Base-by-base conservation (phyloP, 345 rosid genomes). In the Linum tenue region DNA sequence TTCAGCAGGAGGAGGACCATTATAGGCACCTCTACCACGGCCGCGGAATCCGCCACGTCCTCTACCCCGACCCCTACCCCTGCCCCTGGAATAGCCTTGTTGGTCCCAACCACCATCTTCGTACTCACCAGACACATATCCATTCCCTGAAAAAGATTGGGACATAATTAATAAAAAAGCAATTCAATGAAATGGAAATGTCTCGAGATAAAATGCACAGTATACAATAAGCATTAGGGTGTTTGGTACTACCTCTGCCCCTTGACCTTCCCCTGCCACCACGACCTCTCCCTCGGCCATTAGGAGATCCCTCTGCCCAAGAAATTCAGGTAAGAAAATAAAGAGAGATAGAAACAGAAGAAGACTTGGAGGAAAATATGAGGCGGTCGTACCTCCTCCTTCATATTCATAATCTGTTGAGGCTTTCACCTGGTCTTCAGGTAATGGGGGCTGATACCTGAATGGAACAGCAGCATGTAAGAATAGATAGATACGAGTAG, bases 51-150 rank as follows among this genome's bases (percentile, higher is more conserved):
- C 31, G 31, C 81, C 76, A 65, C 89, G 84, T 41, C 90, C 96
- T 80, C 97, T 86, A 22, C 97, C 97, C 48, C 96, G 83, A 55
- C 95, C 89, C 73, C 96, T 82, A 55, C 95, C 89, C 75, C 99
- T 84, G 55, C 92, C 97, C 70, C 96, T 80, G 64, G 78, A 64
- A 72, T 80, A 81, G 51, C 84, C 89, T 74, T 80, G 81, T 67
- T 69, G 87, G 60, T 94, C 96, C 78, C 74, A 78, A 59, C 81
- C 92, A 59, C 92, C 97, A 73, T 94, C 92, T 58, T 86, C 96
- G 70, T 83, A 81, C 60, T 88, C 97, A 53, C 59, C 82, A 60
- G 80, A 55, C 72, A 79, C 80, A 70, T 66, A 86, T 36, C 90
- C 88, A 81, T 90, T 85, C 64, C 91, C 99, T 88, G 79, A 37